phyloP scores from a whole-genome alignment of 1,284 basidiomycete species.

The Omphalotus olearius region DNA sequence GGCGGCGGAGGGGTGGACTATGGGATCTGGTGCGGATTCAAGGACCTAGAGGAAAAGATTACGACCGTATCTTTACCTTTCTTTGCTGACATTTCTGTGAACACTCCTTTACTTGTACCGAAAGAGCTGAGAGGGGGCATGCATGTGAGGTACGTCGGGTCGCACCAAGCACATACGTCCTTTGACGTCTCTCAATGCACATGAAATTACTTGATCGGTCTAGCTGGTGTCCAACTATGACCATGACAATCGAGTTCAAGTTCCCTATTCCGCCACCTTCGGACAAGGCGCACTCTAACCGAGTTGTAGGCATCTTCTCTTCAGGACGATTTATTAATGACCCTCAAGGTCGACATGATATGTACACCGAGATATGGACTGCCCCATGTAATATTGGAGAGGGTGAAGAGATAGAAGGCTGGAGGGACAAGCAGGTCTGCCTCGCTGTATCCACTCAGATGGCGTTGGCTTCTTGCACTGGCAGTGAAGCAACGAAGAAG shows the following conservation, averaged over 20 bases:
- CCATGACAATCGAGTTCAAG: conserved; percentile 57
- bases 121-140: conserved; percentile 10
- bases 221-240: conserved; percentile 62
- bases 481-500: background rate
- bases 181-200: background rate
- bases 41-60: conserved; percentile 36
- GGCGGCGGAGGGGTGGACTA: conserved; percentile 50
- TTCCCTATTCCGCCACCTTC: conserved; percentile 43
- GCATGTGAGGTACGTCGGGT: conserved; percentile 16
- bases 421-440: conserved; percentile 60
- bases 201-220: background rate
- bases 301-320: conserved; percentile 52
- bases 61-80: conserved; percentile 46
- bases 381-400: conserved; percentile 48
- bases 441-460: conserved; percentile 59
- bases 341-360: conserved; percentile 51
- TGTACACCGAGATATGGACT: conserved; percentile 58
- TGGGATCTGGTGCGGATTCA: conserved; percentile 53
- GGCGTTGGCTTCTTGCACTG: conserved; percentile 43
- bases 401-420: conserved; percentile 35
- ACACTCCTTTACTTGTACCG: conserved; percentile 42
- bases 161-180: background rate
- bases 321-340: conserved; percentile 44
- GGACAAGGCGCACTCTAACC: conserved; percentile 29
- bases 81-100: conserved; percentile 48